Evolutionary conservation across 805 yeast genomes (phyloP), one percentile per base, ranked within the genome.

Genomic region (Candida pseudofarinosa): DNA sequence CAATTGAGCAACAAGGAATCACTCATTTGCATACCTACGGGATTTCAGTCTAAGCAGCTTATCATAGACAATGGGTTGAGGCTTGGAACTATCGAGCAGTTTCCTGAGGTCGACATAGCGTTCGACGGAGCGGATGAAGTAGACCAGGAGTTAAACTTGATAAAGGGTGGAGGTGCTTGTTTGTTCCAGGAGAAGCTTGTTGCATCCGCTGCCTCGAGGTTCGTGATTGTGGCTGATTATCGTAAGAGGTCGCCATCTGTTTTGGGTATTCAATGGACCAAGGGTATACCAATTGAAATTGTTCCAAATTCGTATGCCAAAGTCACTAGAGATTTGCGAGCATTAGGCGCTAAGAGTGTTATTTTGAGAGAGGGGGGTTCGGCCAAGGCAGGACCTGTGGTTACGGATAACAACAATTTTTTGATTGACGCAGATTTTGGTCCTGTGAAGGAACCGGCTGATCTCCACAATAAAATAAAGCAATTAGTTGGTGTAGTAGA

Each of bases 151-250:
- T 73, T 93, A 54, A 87, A 89, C 59, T 81, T 90, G 55, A 93
- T 93, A 62, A 93, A 93, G 67, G 99, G 99, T 52, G 99, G 99
- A 38, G 99, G 99, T 34, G 99, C 97, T 1, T 93, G 99, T 64
- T 73, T 89, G 49, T 84, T 93, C 69, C 99, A 91, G 69, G 99
- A 93, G 63, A 93, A 93, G 67, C 74, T 93, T 41, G 96, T 93
- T 12, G 96, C 97, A 14, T 76, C 79, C 43, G 80, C 88, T 47
- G 81, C 97, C 3, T 69, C 77, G 45, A 77, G 76, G 54, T 89
- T 91, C 58, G 72, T 93, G 19, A 75, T 91, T 16, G 97, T 93
- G 40, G 99, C 98, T 1, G 99, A 93, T 65, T 84, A 80, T 60
- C 75, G 97, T 58, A 93, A 93, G 68, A 83, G 80, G 57, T 81